These are phyloP conservation scores for Hanseniaspora taiwanica DNA, from an alignment of 805 yeast species.

Conservation along the genomic window DNA sequence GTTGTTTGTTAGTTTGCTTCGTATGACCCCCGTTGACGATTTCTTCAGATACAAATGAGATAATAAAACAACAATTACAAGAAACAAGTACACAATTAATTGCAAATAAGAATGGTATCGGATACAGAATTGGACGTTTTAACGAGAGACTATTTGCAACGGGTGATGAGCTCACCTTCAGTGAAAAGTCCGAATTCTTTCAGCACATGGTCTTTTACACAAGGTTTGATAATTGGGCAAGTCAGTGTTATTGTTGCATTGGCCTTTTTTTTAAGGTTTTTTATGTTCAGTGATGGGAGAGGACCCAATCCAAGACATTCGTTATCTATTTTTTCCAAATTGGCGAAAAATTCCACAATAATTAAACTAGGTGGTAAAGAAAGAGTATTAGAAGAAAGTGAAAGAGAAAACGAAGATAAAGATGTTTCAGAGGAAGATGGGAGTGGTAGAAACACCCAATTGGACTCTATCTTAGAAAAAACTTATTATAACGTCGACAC, in stretches of 20 bases:
- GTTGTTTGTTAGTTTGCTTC: too few species aligned
- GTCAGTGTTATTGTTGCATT: constrained; percentile 52
- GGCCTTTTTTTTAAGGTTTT: constrained; percentile 56
- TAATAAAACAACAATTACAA: background rate
- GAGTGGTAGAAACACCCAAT: constrained; percentile 13
- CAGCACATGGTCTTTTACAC: constrained; percentile 54
- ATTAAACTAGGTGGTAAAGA: constrained; percentile 22
- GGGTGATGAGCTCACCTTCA: constrained; percentile 26
- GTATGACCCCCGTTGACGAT: too few species aligned
- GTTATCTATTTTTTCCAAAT: constrained; percentile 8
- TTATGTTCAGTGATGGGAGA: constrained; percentile 55
- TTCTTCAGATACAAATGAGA: too few species aligned
- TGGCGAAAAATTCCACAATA: constrained; percentile 13
- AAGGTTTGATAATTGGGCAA: constrained; percentile 65
- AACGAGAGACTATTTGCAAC: constrained; percentile 56
- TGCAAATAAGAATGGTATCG: background rate
- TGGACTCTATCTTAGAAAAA: constrained; percentile 59
- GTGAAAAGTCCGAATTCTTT: constrained; percentile 5
- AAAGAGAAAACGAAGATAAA: too few species aligned
- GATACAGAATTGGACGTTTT: constrained; percentile 27
- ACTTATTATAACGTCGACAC: constrained; percentile 83
- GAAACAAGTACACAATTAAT: background rate
- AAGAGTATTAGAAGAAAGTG: constrained; percentile 7
- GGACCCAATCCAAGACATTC: constrained; percentile 21
- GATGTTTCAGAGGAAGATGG: too few species aligned